Conservation (phyloP, 176 grass and related monocot species). For the Themeda triandra region DNA sequence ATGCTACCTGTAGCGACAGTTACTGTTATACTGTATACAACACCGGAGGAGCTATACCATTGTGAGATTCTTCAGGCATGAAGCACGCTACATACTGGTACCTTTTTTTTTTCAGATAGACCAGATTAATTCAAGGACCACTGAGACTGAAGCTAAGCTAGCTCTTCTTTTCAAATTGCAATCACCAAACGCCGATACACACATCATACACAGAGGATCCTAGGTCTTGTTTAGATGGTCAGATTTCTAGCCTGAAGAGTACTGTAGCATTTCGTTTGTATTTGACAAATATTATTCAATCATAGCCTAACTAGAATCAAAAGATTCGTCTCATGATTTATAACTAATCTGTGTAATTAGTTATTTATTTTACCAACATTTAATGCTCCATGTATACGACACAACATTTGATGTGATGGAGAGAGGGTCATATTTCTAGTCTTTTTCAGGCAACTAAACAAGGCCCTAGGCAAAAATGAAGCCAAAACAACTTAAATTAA, state of each 20-base stretch:
- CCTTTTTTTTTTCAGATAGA: background rate
- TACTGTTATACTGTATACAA: conserved; percentile 11
- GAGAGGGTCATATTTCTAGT: too few species aligned
- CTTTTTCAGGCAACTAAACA: too few species aligned
- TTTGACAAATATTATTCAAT: too few species aligned
- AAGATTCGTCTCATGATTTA: too few species aligned
- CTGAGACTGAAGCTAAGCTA: background rate
- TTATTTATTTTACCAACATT: too few species aligned
- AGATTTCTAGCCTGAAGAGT: too few species aligned
- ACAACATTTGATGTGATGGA: too few species aligned
- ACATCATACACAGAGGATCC: conserved; percentile 13
- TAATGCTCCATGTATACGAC: too few species aligned
- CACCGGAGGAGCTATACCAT: background rate
- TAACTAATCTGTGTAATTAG: too few species aligned
- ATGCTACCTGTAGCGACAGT: background rate
- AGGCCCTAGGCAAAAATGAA: conserved; percentile 28
- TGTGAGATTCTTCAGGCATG: background rate
- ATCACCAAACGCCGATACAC: conserved; percentile 15
- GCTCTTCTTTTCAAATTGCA: conserved; percentile 6
- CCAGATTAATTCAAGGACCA: background rate
- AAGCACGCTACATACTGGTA: background rate
- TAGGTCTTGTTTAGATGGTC: too few species aligned
- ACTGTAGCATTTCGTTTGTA: too few species aligned
- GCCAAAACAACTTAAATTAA: background rate
- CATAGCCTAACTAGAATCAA: too few species aligned